A percentile compares a stretch with the other conserved stretches of the same genome.
Conservation (phyloP, 2,329 filamentous ascomycete species). For the Colletotrichum chrysophilum region DNA sequence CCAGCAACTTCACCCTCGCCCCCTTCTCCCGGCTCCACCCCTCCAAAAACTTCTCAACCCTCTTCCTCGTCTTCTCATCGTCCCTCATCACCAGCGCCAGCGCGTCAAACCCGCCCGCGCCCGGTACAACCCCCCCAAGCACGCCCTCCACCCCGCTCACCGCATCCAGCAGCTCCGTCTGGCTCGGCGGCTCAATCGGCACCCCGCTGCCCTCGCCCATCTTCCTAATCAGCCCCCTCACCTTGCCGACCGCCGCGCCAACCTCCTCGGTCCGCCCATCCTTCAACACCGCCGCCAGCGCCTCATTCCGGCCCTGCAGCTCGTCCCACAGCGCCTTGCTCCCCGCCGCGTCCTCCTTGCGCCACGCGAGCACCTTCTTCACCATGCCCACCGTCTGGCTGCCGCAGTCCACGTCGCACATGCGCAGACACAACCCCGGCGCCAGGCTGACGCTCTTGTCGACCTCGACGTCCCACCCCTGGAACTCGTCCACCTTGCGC, state of each 20-base stretch:
- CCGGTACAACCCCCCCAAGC: slow-evolving; percentile 89
- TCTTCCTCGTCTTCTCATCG: slow-evolving; percentile 64
- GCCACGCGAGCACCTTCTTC: slow-evolving; percentile 86
- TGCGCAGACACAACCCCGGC: slow-evolving; percentile 75
- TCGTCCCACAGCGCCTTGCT: slow-evolving; percentile 75
- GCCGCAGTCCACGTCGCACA: slow-evolving; percentile 96
- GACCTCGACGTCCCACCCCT: slow-evolving; percentile 81
- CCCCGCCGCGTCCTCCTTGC: slow-evolving; percentile 65
- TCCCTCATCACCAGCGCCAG: slow-evolving; percentile 81
- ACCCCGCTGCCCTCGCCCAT: slow-evolving; percentile 80
- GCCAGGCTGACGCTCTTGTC: slow-evolving; percentile 76
- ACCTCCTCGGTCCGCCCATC: slow-evolving; percentile 49
- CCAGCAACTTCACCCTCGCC: slow-evolving; percentile 70
- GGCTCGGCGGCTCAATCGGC: slow-evolving; percentile 86
- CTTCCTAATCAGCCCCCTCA: slow-evolving; percentile 69
- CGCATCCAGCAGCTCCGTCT: slow-evolving; percentile 84
- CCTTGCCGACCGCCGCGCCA: slow-evolving; percentile 50
- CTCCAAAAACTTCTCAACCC: slow-evolving; percentile 66
- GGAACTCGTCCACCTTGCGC: slow-evolving; percentile 66
- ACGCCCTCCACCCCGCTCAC: slow-evolving; percentile 77
- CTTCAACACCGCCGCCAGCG: slow-evolving; percentile 69
- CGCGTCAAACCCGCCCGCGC: slow-evolving; percentile 93
- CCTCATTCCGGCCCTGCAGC: slow-evolving; percentile 77
- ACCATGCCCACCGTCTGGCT: slow-evolving; percentile 96
- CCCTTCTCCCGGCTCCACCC: slow-evolving; percentile 67